Conservation (phyloP, 345 rosid genomes). For the Eucalyptus regnans region DNA sequence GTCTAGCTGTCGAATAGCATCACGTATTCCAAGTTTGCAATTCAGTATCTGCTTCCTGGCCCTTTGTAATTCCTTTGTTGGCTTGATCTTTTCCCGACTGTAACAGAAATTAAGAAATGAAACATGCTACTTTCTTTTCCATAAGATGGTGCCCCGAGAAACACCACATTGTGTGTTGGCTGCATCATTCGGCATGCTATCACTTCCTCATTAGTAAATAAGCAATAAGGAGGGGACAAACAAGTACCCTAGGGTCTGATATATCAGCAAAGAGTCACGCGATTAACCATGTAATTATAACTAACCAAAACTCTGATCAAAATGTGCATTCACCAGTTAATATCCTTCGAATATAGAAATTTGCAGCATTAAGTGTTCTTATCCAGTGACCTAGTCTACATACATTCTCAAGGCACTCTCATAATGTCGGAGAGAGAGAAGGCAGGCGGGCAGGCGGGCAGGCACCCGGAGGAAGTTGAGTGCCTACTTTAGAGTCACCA, state of each 20-base stretch:
- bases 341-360: background rate
- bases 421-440: background rate
- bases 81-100: constrained; percentile 94
- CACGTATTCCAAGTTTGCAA: constrained; percentile 96
- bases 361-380: background rate
- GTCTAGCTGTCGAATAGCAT: constrained; percentile 69
- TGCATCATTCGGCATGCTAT: background rate
- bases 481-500: background rate
- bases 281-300: background rate
- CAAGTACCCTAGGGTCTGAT: background rate
- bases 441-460: background rate
- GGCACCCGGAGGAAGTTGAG: background rate
- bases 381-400: background rate
- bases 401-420: background rate
- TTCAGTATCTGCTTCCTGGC: constrained; percentile 77
- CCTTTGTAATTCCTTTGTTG: constrained; percentile 81
- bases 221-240: background rate
- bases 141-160: background rate
- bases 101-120: background rate
- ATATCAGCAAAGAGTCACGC: background rate
- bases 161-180: background rate
- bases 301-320: background rate
- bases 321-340: background rate
- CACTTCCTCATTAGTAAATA: background rate
- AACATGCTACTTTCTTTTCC: background rate